Percentiles rank a stretch among this genome's conserved stretches.
Evolutionary conservation across 768 basidiomycete species (phyloP).

Genomic region (Lyophyllum semitale): DNA sequence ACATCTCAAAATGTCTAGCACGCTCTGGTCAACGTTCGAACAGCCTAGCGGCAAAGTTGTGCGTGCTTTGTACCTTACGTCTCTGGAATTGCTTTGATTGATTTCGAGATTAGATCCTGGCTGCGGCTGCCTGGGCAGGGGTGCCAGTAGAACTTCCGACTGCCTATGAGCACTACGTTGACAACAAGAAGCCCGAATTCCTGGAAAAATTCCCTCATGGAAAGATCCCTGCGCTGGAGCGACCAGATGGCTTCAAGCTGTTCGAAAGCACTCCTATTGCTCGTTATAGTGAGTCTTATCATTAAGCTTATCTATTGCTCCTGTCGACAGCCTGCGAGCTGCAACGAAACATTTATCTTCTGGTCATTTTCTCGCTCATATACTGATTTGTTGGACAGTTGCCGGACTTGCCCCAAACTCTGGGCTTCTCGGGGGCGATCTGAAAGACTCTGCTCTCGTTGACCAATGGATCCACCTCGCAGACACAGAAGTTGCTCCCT

Average conservation of each 20-base stretch:
- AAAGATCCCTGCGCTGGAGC: conserved; percentile 82
- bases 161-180: conserved; percentile 60
- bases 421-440: conserved; percentile 66
- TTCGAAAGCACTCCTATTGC: conserved; percentile 81
- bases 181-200: conserved; percentile 73
- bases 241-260: conserved; percentile 71
- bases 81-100: background rate
- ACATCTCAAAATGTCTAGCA: conserved; percentile 48
- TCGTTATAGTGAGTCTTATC: conserved; percentile 46
- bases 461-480: conserved; percentile 83
- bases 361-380: background rate
- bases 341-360: too few species aligned
- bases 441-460: conserved; percentile 70
- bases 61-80: conserved; percentile 19
- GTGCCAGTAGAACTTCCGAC: conserved; percentile 55
- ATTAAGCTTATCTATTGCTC: conserved; percentile 4
- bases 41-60: conserved; percentile 51
- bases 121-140: conserved; percentile 60
- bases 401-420: conserved; percentile 75
- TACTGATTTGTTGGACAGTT: conserved; percentile 9
- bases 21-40: conserved; percentile 52
- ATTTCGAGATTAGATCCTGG: conserved; percentile 37
- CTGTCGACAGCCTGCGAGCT: background rate
- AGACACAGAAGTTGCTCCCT: conserved; percentile 61
- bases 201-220: conserved; percentile 74